Evolutionary conservation across 2,329 filamentous ascomycete genomes (phyloP), one percentile per base, ranked within the genome.

Genomic region (Endothia cerciana): DNA sequence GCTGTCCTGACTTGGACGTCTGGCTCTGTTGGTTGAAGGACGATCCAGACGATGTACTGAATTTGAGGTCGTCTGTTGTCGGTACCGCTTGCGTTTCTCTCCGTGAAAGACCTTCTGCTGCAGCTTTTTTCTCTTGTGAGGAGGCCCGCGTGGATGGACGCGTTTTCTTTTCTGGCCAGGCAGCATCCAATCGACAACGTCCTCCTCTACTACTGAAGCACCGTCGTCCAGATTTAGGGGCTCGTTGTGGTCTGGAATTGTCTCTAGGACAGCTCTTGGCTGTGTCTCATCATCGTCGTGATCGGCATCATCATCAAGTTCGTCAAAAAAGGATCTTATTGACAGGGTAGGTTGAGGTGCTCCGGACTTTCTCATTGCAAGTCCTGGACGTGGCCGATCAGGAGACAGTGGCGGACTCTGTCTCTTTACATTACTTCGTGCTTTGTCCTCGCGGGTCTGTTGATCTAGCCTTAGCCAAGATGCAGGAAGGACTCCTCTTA

Each of bases 391-490:
- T 28, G 77, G 77, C 43, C 73, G 77, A 55, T 81, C 78, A 0
- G 78, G 77, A 2, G 78, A 79, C 25, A 70, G 74, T 11, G 74
- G 73, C 2, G 73, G 75, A 71, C 74, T 73, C 62, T 71, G 68
- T 69, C 71, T 51, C 73, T 75, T 56, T 70, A 74, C 25, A 70
- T 68, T 8, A 68, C 59, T 57, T 74, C 73, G 64, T 74, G 75
- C 60, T 72, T 68, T 43, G 70, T 71, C 63, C 75, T 78, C 65
- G 70, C 72, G 75, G 38, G 76, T 69, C 64, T 82, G 78, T 65
- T 85, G 82, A 71, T 89, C 86, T 30, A 90, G 74, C 51, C 87
- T 83, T 64, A 90, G 79, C 84, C 87, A 89, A 6, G 88, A 90
- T n/a, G 88, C 88, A 47, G 88, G 88, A 55, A 90, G 79, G 8